Base-by-base conservation (phyloP, 768 basidiomycete genomes). In the Agrocybe pediades region DNA sequence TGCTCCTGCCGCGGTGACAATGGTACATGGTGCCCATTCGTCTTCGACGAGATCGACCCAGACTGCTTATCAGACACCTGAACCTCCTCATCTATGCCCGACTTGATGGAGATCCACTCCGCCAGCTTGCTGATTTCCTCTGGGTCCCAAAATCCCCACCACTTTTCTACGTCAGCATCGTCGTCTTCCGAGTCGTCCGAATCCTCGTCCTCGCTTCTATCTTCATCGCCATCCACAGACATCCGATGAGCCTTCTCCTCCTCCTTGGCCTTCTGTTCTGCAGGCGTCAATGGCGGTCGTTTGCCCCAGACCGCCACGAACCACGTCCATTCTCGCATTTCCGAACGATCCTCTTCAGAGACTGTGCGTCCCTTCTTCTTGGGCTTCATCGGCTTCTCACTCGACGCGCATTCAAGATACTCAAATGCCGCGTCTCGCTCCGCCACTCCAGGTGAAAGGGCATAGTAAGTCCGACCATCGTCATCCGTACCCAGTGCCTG, bases 61-160 rank as follows among this genome's bases (percentile, higher is more conserved):
- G 50, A 36, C 3, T 55, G 52, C 15, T 47, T 49, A 39, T 58
- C 48, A 4, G 53, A 54, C 19, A 30, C 39, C n/a, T 67, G 64
- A 5, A 42, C 58, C 2, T 68, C 67, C 4, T 66, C 73, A 46
- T 75, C 68, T 19, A 83, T 63, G 16, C 69, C 75, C 46, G 76
- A 71, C 64, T 80, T 81, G 60, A 76, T 71, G 39, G 75, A 71
- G 26, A 90, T 70, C 87, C 87, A 92, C 46, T 84, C 77, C 2
- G 83, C 82, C 19, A 91, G 67, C 63, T 82, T 85, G 47, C 68
- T 63, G 53, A 92, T 84, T 54, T 91, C 88, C 30, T 71, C 71
- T 0, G 84, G 81, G 8, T 87, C 76, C 72, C 77, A 80, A 68
- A 92, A 85, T 11, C 79, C 87, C 87, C 89, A 91, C 90, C 90